A percentile compares a stretch with the other conserved stretches of the same genome.
Conservation (phyloP, 345 rosid species). For the Citrus inodora region DNA sequence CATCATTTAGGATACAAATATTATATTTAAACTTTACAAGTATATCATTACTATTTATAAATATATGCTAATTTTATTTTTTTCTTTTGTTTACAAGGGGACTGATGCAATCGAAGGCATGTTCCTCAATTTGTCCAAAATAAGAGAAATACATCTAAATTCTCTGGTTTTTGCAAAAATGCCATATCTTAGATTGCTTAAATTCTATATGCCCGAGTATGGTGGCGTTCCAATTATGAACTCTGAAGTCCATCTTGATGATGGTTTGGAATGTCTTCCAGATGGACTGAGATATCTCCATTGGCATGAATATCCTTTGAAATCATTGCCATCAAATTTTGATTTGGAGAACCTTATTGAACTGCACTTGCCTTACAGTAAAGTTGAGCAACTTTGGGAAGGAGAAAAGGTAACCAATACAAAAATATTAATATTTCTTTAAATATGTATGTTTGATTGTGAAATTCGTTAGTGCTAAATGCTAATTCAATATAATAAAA, state of each 20-base stretch:
- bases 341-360: not conserved
- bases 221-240: too few relatives aligned
- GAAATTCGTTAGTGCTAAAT: not conserved
- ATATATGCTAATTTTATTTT: not conserved
- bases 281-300: not conserved
- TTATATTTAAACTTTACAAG: too few relatives aligned
- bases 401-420: not conserved
- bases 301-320: not conserved
- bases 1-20: too few relatives aligned
- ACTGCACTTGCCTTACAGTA: not conserved
- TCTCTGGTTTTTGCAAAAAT: not conserved
- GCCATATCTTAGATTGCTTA: not conserved
- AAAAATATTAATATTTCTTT: not conserved
- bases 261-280: not conserved
- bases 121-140: not conserved
- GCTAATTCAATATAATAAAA: not conserved
- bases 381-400: constrained; percentile 1
- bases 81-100: not conserved
- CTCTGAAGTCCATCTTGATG: not conserved
- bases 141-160: not conserved
- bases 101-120: not conserved
- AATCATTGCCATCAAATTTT: not conserved
- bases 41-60: too few relatives aligned
- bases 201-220: not conserved
- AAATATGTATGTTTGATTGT: not conserved